Conservation (phyloP, 139 green algal genomes). For the Chlamydomonas incerta region DNA sequence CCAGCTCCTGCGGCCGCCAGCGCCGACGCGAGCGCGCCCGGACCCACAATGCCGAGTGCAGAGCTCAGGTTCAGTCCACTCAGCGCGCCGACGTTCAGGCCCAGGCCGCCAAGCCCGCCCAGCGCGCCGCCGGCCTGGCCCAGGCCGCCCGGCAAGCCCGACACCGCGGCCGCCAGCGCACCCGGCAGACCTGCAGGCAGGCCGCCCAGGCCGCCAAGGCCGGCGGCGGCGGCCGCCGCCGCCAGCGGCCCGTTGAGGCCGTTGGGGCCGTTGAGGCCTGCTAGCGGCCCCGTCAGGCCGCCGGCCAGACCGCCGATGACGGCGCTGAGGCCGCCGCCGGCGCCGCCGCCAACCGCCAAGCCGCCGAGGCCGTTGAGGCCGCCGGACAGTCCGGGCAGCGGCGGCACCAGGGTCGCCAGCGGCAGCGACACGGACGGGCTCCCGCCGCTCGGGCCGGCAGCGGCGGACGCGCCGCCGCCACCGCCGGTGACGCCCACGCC, state of each 20-base stretch:
- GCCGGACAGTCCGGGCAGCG: too few species aligned
- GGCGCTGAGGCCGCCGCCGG: conserved; percentile 4
- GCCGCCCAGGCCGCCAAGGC: not conserved
- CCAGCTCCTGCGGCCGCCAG: not conserved
- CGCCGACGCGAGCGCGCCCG: not conserved
- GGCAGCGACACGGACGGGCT: too few species aligned
- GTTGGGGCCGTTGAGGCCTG: not conserved
- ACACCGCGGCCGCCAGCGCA: not conserved
- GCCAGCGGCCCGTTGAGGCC: conserved; percentile 27
- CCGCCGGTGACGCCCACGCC: not conserved
- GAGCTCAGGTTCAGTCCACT: not conserved
- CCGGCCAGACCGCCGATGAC: not conserved
- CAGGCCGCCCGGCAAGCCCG: not conserved
- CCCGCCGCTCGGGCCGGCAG: too few species aligned
- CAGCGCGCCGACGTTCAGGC: not conserved
- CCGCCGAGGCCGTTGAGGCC: not conserved
- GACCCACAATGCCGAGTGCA: not conserved
- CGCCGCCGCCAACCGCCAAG: not conserved
- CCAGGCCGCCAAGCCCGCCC: not conserved
- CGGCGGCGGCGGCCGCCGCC: not conserved
- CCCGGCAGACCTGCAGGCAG: not conserved
- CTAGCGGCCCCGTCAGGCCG: too few species aligned
- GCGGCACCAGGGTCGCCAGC: too few species aligned
- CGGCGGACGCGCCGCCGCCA: not conserved
- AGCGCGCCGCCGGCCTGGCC: too few species aligned